Percentiles rank a stretch among this genome's conserved stretches.
These are phyloP conservation scores for Sphagnum contortum DNA, from an alignment of 225 moss, liverwort and hornwort genomes.

Conservation along the genomic window DNA sequence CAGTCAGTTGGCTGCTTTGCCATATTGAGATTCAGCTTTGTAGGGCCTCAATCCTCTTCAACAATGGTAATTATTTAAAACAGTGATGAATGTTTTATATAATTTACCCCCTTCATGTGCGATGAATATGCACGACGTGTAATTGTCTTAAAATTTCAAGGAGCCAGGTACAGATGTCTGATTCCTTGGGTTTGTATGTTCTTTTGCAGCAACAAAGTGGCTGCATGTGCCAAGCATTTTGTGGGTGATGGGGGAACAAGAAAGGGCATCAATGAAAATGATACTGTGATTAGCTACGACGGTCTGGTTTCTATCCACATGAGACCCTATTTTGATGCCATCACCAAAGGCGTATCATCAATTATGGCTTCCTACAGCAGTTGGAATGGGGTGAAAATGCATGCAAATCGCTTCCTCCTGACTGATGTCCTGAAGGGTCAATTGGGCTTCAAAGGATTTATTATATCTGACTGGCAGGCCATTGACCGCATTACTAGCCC, in stretches of 20 bases:
- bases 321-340: constrained; percentile 66
- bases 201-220: constrained; percentile 50
- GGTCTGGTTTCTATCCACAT: constrained; percentile 73
- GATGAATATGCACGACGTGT: too few relatives aligned
- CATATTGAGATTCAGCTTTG: too few relatives aligned
- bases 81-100: too few relatives aligned
- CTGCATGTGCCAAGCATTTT: constrained; percentile 82
- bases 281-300: constrained; percentile 47
- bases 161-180: too few relatives aligned
- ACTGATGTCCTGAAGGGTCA: constrained; percentile 51
- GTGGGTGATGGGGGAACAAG: constrained; percentile 91
- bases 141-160: too few relatives aligned
- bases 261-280: constrained; percentile 76
- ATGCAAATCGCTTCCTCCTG: constrained; percentile 58
- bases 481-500: constrained; percentile 71
- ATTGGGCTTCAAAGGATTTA: constrained; percentile 62
- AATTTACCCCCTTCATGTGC: too few relatives aligned
- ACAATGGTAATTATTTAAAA: too few relatives aligned
- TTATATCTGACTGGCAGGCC: constrained; percentile 56
- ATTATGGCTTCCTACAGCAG: constrained; percentile 91
- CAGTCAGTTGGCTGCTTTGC: too few relatives aligned
- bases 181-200: too few relatives aligned
- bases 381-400: constrained; percentile 94
- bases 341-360: constrained; percentile 64
- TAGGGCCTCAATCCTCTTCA: too few relatives aligned